Evolutionary conservation across 1,284 basidiomycete species (phyloP).

Genomic region (Pterulicium gracile): DNA sequence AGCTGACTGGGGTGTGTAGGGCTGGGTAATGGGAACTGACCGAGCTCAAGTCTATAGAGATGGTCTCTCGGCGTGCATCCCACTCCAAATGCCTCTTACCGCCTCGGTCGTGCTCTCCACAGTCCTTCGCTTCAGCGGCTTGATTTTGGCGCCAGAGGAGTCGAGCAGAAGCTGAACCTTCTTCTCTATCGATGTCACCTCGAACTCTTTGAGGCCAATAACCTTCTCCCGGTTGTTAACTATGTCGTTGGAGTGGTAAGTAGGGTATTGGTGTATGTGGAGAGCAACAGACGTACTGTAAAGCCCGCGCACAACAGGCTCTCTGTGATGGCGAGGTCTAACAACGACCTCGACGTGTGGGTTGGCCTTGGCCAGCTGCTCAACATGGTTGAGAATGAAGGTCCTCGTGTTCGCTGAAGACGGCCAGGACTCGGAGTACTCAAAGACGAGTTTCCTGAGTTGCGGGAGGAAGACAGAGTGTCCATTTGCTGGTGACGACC

Average conservation of each 20-base stretch:
- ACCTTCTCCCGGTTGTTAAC: constrained; percentile 78
- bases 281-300: constrained; percentile 36
- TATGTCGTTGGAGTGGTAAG: constrained; percentile 22
- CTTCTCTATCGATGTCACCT: constrained; percentile 59
- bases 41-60: constrained; percentile 18
- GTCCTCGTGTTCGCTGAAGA: constrained; percentile 61
- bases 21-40: neutral
- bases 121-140: constrained; percentile 55
- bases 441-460: constrained; percentile 73
- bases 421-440: constrained; percentile 74
- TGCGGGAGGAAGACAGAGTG: constrained; percentile 61
- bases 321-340: constrained; percentile 57
- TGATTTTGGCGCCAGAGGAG: constrained; percentile 76
- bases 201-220: constrained; percentile 58
- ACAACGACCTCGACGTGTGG: constrained; percentile 78
- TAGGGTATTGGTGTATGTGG: constrained; percentile 8
- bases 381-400: constrained; percentile 54
- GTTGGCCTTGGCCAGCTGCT: constrained; percentile 52
- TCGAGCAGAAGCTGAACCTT: constrained; percentile 78
- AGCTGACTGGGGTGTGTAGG: neutral
- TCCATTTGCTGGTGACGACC: constrained; percentile 58
- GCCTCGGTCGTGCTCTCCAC: constrained; percentile 73
- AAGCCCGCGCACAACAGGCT: constrained; percentile 69
- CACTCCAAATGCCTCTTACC: constrained; percentile 79
- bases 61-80: constrained; percentile 58